phyloP scores from a whole-genome alignment of 352 stramenopile genomes.

The Globisporangium middletonii region DNA sequence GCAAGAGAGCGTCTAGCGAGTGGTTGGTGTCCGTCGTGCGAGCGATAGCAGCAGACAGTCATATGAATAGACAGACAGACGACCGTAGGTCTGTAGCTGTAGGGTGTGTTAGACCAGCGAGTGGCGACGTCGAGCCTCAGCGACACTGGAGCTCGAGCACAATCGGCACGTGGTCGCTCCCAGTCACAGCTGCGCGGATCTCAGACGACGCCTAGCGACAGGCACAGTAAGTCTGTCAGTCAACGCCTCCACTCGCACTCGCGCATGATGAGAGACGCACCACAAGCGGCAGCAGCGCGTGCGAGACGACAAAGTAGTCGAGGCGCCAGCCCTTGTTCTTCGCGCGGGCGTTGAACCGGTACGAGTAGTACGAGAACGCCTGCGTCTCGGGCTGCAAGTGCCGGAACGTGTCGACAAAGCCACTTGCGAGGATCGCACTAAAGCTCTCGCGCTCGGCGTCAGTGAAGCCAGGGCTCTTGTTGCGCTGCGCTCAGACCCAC shows the following conservation, averaged over 20 bases:
- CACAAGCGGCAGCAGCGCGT: slow-evolving; percentile 47
- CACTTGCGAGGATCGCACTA: slow-evolving; percentile 38
- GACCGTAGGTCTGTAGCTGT: too few species aligned
- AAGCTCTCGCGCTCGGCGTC: slow-evolving; percentile 79
- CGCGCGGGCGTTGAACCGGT: slow-evolving; percentile 65
- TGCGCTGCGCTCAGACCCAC: slow-evolving; percentile 20
- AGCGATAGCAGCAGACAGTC: too few species aligned
- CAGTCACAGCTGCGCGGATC: slow-evolving; percentile 54
- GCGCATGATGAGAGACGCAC: slow-evolving; percentile 23
- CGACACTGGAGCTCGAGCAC: slow-evolving; percentile 45
- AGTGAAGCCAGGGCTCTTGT: slow-evolving; percentile 76
- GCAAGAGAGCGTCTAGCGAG: neutral
- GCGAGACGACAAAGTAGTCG: slow-evolving; percentile 80
- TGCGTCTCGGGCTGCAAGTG: slow-evolving; percentile 53
- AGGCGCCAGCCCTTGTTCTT: slow-evolving; percentile 87
- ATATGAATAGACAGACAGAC: neutral
- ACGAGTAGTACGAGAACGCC: slow-evolving; percentile 79
- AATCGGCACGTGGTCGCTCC: slow-evolving; percentile 79
- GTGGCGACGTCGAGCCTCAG: neutral
- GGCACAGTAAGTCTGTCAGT: too few species aligned
- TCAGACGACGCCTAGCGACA: slow-evolving; percentile 35
- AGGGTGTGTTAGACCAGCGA: too few species aligned
- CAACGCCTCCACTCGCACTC: too few species aligned
- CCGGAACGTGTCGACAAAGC: slow-evolving; percentile 76
- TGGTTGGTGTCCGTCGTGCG: too few species aligned